phyloP scores from a whole-genome alignment of 2,329 filamentous ascomycete species.

The Leptodontidium sp. region DNA sequence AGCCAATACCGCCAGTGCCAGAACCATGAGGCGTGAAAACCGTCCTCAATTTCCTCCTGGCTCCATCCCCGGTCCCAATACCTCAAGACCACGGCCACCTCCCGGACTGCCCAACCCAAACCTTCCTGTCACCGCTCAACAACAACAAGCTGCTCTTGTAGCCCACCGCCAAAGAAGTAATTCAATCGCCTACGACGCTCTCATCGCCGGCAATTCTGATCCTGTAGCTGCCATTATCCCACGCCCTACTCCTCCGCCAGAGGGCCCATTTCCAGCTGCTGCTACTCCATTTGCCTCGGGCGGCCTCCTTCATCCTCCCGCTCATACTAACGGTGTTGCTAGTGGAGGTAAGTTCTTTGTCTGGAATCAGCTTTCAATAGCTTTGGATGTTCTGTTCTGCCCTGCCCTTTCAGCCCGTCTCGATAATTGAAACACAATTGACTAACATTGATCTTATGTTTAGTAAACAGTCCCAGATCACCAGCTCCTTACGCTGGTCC shows the following conservation, averaged over 20 bases:
- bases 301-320: background rate
- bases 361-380: background rate
- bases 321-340: background rate
- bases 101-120: background rate
- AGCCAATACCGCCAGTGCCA: background rate
- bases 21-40: background rate
- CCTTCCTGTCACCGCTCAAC: background rate
- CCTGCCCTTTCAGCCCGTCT: background rate
- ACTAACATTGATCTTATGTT: background rate
- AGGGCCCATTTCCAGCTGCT: background rate
- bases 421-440: background rate
- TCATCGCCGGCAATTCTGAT: background rate
- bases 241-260: background rate
- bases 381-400: background rate
- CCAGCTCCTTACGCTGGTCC: background rate
- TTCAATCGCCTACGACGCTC: conserved; percentile 1
- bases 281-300: background rate
- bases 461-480: background rate
- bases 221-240: background rate
- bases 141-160: background rate
- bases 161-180: background rate
- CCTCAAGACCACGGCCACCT: background rate
- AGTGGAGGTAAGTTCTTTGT: background rate
- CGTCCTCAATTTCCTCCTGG: conserved; percentile 1
- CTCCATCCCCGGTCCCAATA: background rate